Base-by-base conservation (phyloP, 2,329 filamentous ascomycete genomes). In the Trichoderma koningii region DNA sequence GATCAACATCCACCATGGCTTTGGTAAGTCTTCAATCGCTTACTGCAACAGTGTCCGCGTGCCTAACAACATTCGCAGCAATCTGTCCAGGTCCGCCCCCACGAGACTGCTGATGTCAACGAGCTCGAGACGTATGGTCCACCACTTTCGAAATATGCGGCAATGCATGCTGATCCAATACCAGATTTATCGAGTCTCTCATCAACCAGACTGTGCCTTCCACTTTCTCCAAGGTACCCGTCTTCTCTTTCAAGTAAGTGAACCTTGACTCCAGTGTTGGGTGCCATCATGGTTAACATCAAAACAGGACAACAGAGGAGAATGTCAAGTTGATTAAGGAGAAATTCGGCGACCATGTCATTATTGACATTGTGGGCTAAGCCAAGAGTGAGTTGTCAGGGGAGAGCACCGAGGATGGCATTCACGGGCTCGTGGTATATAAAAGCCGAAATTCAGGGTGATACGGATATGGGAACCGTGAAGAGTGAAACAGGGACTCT, bases 191-290 rank as follows among this genome's bases (percentile, higher is more conserved):
- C 15, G 56, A 60, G 21, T 6, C 30, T 5, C 45, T 60, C 14
- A 50, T 51, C 30, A 23, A 23, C 5, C 45, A 19, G 15, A 50
- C 56, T 17, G 45, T 60, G 17, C 17, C 28, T 23, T 41, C 45
- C 2, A 60, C 56, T 5, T 30, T n/a, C 56, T 60, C 56, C 17
- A 41, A 6, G n/a, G 30, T 50, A 17, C 56, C 56, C 41, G 56
- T 60, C 17, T 60, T 60, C 45, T 41, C 56, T 7, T 60, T 60
- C 45, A 23, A 28, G 56, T 60, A 28, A 14, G 56, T n/a, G 14
- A 17, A 23, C 28, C n/a, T 26, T 14, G 9, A 2, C 5, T 41
- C 17, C 15, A 10, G 34, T 38, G 12, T 12, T 38, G 38, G 38
- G 30, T 19, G 21, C 23, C 28, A 17, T 50, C 15, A 19, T 19